These are phyloP conservation scores for Murraya paniculata DNA, from an alignment of 345 rosid species.

Conservation along the genomic window DNA sequence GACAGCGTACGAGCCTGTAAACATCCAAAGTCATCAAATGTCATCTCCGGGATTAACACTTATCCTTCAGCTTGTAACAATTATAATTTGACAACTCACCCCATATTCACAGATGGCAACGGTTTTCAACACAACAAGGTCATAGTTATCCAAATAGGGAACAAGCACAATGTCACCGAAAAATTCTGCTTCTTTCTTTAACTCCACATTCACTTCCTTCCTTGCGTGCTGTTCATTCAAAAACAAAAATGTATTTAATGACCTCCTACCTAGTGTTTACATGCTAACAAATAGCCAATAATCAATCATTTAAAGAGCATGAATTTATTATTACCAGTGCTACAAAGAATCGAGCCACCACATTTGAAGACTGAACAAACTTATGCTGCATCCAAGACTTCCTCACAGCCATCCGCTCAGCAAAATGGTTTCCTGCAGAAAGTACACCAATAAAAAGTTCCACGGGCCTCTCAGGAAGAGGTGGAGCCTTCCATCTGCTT, in stretches of 20 bases:
- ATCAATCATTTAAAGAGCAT: background rate
- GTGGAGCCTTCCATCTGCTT: constrained; percentile 75
- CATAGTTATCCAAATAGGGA: constrained; percentile 94
- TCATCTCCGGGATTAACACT: background rate
- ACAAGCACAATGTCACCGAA: constrained; percentile 86
- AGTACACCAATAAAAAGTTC: constrained; percentile 87
- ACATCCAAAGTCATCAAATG: constrained; percentile 16
- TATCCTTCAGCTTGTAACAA: background rate
- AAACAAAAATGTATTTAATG: constrained; percentile 10
- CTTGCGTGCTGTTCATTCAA: constrained; percentile 59
- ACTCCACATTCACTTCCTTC: constrained; percentile 83
- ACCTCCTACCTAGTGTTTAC: constrained; percentile 3
- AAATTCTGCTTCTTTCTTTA: constrained; percentile 94
- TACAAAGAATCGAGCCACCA: constrained; percentile 92
- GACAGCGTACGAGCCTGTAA: constrained; percentile 55
- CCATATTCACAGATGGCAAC: constrained; percentile 96
- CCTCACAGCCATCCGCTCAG: constrained; percentile 96
- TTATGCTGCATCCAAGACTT: constrained; percentile 94
- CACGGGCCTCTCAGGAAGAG: constrained; percentile 51
- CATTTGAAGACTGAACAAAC: constrained; percentile 74
- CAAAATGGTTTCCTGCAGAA: constrained; percentile 92
- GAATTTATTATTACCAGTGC: constrained; percentile 59
- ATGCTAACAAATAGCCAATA: background rate
- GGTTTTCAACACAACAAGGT: constrained; percentile 90
- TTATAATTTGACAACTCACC: constrained; percentile 44